Percentiles rank a stretch among this genome's conserved stretches.
phyloP scores from a whole-genome alignment of 2,329 filamentous ascomycete species.

The Ascochyta clinopodiicola region DNA sequence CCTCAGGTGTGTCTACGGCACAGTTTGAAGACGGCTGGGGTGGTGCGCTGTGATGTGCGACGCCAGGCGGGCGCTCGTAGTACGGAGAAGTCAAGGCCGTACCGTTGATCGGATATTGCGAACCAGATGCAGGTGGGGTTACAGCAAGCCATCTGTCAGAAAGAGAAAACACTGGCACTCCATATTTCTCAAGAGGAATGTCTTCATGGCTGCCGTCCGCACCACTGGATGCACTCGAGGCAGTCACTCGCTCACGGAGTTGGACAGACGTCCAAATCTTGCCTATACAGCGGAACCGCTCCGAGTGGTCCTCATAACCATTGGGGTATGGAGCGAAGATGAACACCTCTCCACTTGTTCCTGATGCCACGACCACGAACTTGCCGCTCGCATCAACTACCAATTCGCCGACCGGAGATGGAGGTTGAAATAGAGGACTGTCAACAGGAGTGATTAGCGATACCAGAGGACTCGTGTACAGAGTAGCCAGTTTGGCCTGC shows the following conservation, averaged over 20 bases:
- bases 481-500: constrained; percentile 72
- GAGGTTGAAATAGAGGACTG: constrained; percentile 71
- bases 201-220: constrained; percentile 47
- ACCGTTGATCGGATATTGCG: constrained; percentile 73
- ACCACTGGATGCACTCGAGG: constrained; percentile 46
- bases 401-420: constrained; percentile 74
- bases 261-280: constrained; percentile 94
- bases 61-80: constrained; percentile 62
- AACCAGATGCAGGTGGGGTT: constrained; percentile 74
- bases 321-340: constrained; percentile 61
- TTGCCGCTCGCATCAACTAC: constrained; percentile 75
- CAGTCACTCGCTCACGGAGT: constrained; percentile 47
- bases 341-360: constrained; percentile 85
- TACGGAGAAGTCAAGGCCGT: constrained; percentile 60
- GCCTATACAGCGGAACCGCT: constrained; percentile 71
- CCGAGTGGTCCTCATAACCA: constrained; percentile 33
- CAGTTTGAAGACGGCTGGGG: constrained; percentile 71
- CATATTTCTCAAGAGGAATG: constrained; percentile 48
- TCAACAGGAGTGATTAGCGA: constrained; percentile 62
- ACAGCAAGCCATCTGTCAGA: constrained; percentile 79
- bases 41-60: constrained; percentile 69
- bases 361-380: constrained; percentile 77
- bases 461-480: constrained; percentile 73
- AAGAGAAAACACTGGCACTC: constrained; percentile 71
- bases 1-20: constrained; percentile 73